Base-by-base conservation (phyloP, 2,329 filamentous ascomycete species). In the Venturiaceae sp. region DNA sequence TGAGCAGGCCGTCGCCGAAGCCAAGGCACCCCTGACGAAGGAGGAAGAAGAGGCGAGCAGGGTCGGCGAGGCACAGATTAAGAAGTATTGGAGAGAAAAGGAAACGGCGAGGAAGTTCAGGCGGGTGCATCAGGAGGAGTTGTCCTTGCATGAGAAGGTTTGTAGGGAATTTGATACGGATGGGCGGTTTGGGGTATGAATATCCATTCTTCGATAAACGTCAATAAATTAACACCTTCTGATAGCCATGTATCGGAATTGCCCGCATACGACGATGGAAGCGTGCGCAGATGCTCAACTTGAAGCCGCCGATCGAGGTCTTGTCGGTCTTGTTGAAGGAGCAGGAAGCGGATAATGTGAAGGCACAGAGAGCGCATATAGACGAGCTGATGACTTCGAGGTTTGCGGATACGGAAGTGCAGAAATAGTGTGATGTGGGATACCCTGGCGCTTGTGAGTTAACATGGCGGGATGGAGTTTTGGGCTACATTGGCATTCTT, bases 91-190 rank as follows among this genome's bases (percentile, higher is more conserved):
- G 91, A 77, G 77, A 63, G 72, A 72, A 11, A 83, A 92, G 63
- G 90, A 96, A 75, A 75, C 76, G 41, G 79, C 84, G 66, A 80
- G 90, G 64, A 80, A 79, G 60, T 83, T 88, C 19, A 81, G 82
- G 44, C 77, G 87, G 65, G 84, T 95, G 36, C 94, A 97, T 67
- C 90, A 95, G 73, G 73, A 86, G 65, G 85, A 79, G 2, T 69
- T 97, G 64, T 80, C 78, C 11, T 64, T 88, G 50, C 80, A 87
- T 58, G 92, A 97, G 78, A 96, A 92, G 77, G 84, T 97, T 28
- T 73, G 97, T 66, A 80, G 92, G 62, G 89, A 96, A 70, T 99
- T 94, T 73, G 94, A 99, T 70, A 87, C 95, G 64, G 94, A 86
- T 67, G 89, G 83, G 61, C 89, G 96, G 67, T 99, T 89, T 71